Percentiles rank a stretch among this genome's conserved stretches.
phyloP scores from a whole-genome alignment of 2,329 filamentous ascomycete genomes.

The Endoconidiophora polonica region DNA sequence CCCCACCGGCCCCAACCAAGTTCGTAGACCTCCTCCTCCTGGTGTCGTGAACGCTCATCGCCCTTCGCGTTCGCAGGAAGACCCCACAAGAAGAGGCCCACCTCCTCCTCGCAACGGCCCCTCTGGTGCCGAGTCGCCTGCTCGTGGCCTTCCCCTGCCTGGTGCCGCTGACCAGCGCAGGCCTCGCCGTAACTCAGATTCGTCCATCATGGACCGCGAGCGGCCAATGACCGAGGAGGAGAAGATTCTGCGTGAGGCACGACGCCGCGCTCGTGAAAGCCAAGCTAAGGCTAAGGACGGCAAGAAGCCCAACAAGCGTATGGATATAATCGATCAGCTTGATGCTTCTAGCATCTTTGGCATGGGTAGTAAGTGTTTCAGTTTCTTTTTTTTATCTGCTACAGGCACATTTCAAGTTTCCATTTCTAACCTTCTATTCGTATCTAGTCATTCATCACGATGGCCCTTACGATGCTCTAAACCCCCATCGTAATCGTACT shows the following conservation, averaged over 20 bases:
- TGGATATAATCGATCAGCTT: constrained; percentile 92
- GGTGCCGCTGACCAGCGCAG: constrained; percentile 19
- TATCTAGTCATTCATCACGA: constrained; percentile 83
- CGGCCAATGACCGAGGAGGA: constrained; percentile 43
- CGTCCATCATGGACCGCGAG: constrained; percentile 47
- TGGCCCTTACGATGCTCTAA: constrained; percentile 90
- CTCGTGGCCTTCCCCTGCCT: constrained; percentile 27
- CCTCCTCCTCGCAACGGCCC: constrained; percentile 41
- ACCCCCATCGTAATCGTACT: constrained; percentile 81
- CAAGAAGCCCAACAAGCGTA: constrained; percentile 31
- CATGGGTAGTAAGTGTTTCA: constrained; percentile 53
- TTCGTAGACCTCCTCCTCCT: constrained; percentile 31
- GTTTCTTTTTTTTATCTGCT: neutral
- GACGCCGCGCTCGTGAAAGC: constrained; percentile 37
- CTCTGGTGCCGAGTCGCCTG: constrained; percentile 49
- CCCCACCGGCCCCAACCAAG: constrained; percentile 14
- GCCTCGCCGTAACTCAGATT: constrained; percentile 62
- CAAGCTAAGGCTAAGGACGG: constrained; percentile 22
- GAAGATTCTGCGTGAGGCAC: constrained; percentile 31
- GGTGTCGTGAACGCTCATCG: constrained; percentile 52
- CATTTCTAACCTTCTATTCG: constrained; percentile 7
- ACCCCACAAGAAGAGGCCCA: constrained; percentile 24
- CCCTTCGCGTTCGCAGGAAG: constrained; percentile 33
- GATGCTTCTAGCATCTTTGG: constrained; percentile 95
- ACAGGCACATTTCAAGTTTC: neutral